Conservation (phyloP, 192 early-diverging fungal genomes). For the Coemansia sp. region DNA sequence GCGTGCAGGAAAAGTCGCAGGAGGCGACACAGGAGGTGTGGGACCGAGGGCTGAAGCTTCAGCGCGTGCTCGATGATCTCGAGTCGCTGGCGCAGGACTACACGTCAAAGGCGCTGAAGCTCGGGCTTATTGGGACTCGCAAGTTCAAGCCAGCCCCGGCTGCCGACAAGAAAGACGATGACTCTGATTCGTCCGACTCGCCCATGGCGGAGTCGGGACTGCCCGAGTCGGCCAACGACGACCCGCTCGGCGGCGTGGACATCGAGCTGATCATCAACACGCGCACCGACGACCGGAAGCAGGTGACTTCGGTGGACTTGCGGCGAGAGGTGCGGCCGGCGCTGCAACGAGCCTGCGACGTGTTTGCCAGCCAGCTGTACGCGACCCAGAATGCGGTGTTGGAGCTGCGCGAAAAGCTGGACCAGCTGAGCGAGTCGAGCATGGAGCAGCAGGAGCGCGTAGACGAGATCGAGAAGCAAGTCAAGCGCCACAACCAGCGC, state of each 20-base stretch:
- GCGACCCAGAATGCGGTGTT: constrained; percentile 40
- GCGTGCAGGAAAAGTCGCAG: constrained; percentile 53
- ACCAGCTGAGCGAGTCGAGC: constrained; percentile 43
- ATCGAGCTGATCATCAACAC: constrained; percentile 40
- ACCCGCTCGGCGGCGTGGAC: constrained; percentile 38
- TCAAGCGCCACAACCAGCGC: constrained; percentile 38
- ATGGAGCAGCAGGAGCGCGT: constrained; percentile 47
- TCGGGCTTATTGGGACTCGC: constrained; percentile 41
- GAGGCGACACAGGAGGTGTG: constrained; percentile 57
- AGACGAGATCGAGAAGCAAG: constrained; percentile 47
- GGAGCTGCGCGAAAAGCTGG: constrained; percentile 37
- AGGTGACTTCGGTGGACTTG: constrained; percentile 45
- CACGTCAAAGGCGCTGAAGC: constrained; percentile 37
- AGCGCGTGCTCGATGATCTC: constrained; percentile 65
- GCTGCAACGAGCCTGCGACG: constrained; percentile 42
- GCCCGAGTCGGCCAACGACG: constrained; percentile 22
- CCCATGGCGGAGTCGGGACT: neutral
- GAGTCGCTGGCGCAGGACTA: constrained; percentile 46
- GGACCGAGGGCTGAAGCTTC: constrained; percentile 65
- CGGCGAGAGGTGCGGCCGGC: constrained; percentile 41
- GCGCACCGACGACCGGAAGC: constrained; percentile 34
- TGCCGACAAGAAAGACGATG: neutral
- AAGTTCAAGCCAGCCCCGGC: neutral
- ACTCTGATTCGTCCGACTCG: neutral
- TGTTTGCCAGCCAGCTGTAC: constrained; percentile 42